phyloP scores from a whole-genome alignment of 352 stramenopile species.

The Pythium phragmiticola region DNA sequence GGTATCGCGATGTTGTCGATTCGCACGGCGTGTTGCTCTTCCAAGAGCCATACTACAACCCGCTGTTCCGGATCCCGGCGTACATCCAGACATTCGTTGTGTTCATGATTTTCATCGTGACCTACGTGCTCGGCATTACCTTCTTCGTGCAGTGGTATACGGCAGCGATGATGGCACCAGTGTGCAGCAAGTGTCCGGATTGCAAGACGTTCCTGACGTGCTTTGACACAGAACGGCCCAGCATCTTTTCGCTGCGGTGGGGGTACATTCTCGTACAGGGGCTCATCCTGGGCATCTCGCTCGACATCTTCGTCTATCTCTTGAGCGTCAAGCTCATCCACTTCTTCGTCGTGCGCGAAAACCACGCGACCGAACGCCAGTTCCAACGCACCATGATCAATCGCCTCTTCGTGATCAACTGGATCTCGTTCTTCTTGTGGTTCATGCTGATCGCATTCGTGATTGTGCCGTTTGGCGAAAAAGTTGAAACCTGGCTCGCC shows the following conservation, averaged over 20 bases:
- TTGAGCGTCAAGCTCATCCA: constrained; percentile 81
- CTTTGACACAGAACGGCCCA: constrained; percentile 74
- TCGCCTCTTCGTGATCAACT: constrained; percentile 86
- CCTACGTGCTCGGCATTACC: constrained; percentile 74
- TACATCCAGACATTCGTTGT: constrained; percentile 83
- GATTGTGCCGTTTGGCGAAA: constrained; percentile 80
- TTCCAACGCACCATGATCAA: constrained; percentile 86
- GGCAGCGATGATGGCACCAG: constrained; percentile 79
- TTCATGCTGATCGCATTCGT: constrained; percentile 89
- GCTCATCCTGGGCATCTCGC: constrained; percentile 75
- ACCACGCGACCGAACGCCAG: constrained; percentile 77
- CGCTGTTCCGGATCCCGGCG: constrained; percentile 68
- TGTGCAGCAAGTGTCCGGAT: constrained; percentile 72
- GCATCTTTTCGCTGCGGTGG: constrained; percentile 74
- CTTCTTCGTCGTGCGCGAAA: constrained; percentile 82
- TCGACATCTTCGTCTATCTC: constrained; percentile 85
- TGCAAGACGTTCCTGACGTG: constrained; percentile 79
- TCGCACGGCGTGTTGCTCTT: constrained; percentile 70
- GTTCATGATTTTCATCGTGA: constrained; percentile 76
- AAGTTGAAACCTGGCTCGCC: constrained; percentile 78
- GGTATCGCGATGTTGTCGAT: constrained; percentile 76
- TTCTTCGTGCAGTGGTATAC: constrained; percentile 90
- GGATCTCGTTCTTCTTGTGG: constrained; percentile 90
- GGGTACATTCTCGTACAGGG: constrained; percentile 84
- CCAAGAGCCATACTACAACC: constrained; percentile 82